These are phyloP conservation scores for Tetracentron sinense DNA, from an alignment of 164 flowering plant species.

Conservation along the genomic window DNA sequence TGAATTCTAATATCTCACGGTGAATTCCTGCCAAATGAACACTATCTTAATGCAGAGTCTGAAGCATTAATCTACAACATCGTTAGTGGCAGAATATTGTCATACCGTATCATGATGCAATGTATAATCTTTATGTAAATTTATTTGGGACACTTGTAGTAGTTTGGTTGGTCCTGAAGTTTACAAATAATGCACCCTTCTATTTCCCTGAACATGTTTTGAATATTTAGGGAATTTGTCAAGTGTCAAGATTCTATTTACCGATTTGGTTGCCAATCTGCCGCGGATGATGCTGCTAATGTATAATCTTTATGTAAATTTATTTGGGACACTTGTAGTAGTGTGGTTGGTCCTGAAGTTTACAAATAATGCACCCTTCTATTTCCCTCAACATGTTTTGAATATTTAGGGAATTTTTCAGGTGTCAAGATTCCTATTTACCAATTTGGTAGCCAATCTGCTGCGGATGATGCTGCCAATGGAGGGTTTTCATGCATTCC, in stretches of 20 bases:
- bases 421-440: conserved; percentile 27
- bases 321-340: too few relatives aligned
- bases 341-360: too few relatives aligned
- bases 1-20: too few relatives aligned
- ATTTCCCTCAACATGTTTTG: not conserved
- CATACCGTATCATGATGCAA: too few relatives aligned
- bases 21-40: too few relatives aligned
- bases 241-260: conserved; percentile 25
- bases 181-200: not conserved
- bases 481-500: conserved; percentile 10
- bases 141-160: too few relatives aligned
- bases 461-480: conserved; percentile 8
- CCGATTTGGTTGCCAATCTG: conserved; percentile 20
- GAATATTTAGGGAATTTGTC: conserved; percentile 1
- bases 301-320: too few relatives aligned
- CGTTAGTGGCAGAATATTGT: too few relatives aligned
- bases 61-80: too few relatives aligned
- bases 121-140: too few relatives aligned
- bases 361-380: not conserved
- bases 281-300: conserved; percentile 5
- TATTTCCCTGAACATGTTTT: not conserved
- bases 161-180: too few relatives aligned
- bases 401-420: conserved; percentile 6
- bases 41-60: too few relatives aligned
- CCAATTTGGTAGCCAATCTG: conserved; percentile 21